A percentile compares a stretch with the other conserved stretches of the same genome.
phyloP scores from a whole-genome alignment of 257 asterid genomes.

The Forsythia suspensa region DNA sequence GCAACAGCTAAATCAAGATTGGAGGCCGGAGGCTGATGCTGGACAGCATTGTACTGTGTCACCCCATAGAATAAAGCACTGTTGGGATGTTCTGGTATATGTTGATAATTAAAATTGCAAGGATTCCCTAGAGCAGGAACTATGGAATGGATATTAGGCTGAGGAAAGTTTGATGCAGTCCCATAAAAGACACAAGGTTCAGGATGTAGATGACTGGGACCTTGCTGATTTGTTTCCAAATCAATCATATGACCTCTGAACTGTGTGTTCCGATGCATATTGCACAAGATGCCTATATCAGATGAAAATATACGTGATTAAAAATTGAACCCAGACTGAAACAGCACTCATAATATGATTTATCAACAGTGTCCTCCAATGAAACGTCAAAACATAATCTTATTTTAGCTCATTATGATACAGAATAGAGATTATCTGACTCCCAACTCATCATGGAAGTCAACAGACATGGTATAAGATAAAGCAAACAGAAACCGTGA shows the following conservation, averaged over 20 bases:
- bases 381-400: not conserved
- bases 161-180: constrained; percentile 49
- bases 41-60: constrained; percentile 42
- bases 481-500: not conserved
- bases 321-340: not conserved
- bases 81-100: constrained; percentile 55
- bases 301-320: constrained; percentile 20
- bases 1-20: constrained; percentile 37
- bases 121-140: constrained; percentile 42
- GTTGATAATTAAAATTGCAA: constrained; percentile 43
- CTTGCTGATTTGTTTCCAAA: constrained; percentile 55
- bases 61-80: constrained; percentile 47
- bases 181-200: constrained; percentile 62
- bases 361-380: not conserved
- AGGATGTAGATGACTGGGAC: constrained; percentile 52
- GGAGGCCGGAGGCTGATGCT: constrained; percentile 44
- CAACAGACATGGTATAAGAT: not conserved
- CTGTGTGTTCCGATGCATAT: constrained; percentile 56
- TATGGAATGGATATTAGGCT: constrained; percentile 40
- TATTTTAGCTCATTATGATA: not conserved
- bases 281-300: constrained; percentile 44
- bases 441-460: not conserved
- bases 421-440: not conserved
- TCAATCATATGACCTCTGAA: constrained; percentile 46
- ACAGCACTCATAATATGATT: not conserved